A percentile compares a stretch with the other conserved stretches of the same genome.
These are phyloP conservation scores for Epichloe brachyelytri DNA, from an alignment of 2,329 filamentous ascomycete genomes.

Conservation along the genomic window DNA sequence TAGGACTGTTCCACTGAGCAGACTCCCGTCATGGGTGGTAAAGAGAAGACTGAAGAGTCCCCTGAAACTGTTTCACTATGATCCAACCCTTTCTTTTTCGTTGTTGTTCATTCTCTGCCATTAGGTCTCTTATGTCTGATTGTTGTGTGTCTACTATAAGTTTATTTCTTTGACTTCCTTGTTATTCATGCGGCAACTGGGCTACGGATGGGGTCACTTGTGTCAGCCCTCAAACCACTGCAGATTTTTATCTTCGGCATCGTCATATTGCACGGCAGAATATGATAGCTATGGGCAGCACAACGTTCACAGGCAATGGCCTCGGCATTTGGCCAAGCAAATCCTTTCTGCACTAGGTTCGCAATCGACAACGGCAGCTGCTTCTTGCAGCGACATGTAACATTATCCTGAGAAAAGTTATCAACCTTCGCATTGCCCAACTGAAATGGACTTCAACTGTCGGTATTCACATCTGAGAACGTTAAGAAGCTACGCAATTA, in stretches of 20 bases:
- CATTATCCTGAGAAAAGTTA: constrained; percentile 12
- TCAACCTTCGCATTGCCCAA: constrained; percentile 15
- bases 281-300: constrained; percentile 24
- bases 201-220: constrained; percentile 23
- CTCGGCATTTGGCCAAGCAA: constrained; percentile 20
- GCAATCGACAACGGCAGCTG: constrained; percentile 19
- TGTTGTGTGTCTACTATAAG: constrained; percentile 17
- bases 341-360: constrained; percentile 20
- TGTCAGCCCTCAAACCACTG: constrained; percentile 26
- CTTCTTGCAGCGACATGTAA: constrained; percentile 19
- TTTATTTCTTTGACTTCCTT: constrained; percentile 7
- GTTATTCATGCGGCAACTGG: constrained; percentile 24
- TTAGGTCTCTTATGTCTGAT: constrained; percentile 2
- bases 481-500: constrained; percentile 3
- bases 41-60: neutral
- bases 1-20: neutral
- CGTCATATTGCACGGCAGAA: constrained; percentile 24
- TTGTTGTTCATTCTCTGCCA: neutral
- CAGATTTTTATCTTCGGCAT: constrained; percentile 28
- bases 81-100: neutral
- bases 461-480: constrained; percentile 11
- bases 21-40: neutral
- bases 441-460: constrained; percentile 14
- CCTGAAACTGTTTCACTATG: neutral
- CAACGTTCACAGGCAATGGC: constrained; percentile 22